These are phyloP conservation scores for Thinopyrum elongatum DNA, from an alignment of 176 grass and related monocot species.

Conservation along the genomic window DNA sequence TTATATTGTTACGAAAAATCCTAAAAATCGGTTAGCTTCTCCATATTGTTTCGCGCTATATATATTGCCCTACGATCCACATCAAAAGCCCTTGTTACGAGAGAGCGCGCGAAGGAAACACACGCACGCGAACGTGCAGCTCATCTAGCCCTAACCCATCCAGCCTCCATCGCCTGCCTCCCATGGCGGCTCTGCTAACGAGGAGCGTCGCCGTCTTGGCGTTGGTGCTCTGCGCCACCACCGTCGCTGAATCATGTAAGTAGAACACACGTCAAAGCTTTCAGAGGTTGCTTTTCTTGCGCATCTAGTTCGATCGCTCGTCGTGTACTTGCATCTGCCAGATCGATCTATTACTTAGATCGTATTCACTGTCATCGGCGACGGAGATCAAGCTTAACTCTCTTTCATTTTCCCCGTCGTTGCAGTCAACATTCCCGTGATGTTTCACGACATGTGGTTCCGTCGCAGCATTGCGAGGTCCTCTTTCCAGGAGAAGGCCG, in stretches of 20 bases:
- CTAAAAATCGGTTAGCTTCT: too few species aligned
- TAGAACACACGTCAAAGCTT: not conserved
- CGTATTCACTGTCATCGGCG: not conserved
- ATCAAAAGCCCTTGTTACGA: too few species aligned
- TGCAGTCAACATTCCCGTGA: not conserved
- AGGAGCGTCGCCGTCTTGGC: not conserved
- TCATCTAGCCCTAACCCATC: not conserved
- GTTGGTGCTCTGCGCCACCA: slow-evolving; percentile 22
- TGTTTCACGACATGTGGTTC: not conserved
- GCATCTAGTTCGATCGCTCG: not conserved
- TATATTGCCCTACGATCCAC: too few species aligned
- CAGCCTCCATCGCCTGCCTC: not conserved
- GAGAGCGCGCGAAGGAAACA: not conserved
- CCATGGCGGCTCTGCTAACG: not conserved
- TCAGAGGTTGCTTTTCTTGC: not conserved
- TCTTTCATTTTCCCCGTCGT: not conserved
- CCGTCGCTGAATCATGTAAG: slow-evolving; percentile 19
- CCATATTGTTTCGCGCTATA: too few species aligned
- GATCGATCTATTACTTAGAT: not conserved
- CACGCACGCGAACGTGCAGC: not conserved
- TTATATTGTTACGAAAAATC: too few species aligned
- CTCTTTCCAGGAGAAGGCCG: not conserved
- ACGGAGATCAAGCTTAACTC: not conserved
- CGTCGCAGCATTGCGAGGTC: not conserved
- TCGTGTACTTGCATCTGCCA: not conserved